phyloP scores from a whole-genome alignment of 179 eudicot species.

The Beta corolliflora region DNA sequence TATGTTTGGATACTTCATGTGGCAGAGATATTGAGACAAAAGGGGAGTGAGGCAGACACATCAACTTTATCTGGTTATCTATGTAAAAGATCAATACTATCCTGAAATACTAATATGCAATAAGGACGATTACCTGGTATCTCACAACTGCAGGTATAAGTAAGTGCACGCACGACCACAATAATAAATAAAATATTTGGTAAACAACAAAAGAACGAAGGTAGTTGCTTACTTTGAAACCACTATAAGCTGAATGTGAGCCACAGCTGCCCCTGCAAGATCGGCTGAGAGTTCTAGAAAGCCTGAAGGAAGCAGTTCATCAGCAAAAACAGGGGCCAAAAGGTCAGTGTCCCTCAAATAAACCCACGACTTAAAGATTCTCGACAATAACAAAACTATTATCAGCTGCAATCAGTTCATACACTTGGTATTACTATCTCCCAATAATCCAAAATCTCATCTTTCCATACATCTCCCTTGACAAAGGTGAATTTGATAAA shows the following conservation, averaged over 20 bases:
- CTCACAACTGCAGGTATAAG: not conserved
- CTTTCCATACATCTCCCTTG: not conserved
- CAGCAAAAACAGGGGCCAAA: not conserved
- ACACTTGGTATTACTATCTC: not conserved
- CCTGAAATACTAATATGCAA: not conserved
- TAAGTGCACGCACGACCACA: not conserved
- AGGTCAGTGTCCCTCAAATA: too few relatives aligned
- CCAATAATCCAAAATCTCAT: not conserved
- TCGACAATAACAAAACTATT: not conserved
- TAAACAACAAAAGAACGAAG: not conserved
- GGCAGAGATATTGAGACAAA: not conserved
- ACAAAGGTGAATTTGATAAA: not conserved
- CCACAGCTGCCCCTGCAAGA: constrained; percentile 72
- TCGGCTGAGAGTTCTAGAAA: constrained; percentile 87
- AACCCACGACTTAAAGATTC: not conserved
- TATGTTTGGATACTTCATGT: not conserved
- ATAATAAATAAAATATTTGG: too few relatives aligned
- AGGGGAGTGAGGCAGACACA: not conserved
- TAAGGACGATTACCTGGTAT: not conserved
- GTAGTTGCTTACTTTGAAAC: constrained; percentile 77
- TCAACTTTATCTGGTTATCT: not conserved
- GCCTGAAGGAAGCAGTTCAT: constrained; percentile 46
- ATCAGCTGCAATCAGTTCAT: not conserved
- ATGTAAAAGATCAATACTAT: not conserved
- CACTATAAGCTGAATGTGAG: constrained; percentile 91